Conservation (phyloP, 176 grass and related monocot species). For the Urochloa ruziziensis region DNA sequence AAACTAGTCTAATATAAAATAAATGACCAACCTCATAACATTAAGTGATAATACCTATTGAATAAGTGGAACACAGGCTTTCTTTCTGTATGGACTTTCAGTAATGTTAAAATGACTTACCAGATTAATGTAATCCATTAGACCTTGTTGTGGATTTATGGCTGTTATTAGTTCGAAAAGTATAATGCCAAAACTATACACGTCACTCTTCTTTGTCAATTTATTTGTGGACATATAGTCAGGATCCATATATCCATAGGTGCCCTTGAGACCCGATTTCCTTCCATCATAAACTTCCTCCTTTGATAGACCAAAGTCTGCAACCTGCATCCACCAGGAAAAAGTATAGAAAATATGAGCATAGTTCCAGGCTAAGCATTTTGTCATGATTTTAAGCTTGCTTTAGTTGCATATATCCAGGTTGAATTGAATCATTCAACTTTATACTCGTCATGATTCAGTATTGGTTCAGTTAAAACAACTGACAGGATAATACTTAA, state of each 20-base stretch:
- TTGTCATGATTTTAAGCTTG: neutral
- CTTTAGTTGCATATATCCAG: neutral
- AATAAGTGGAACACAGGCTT: neutral
- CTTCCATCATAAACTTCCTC: slow-evolving; percentile 86
- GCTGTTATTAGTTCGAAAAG: slow-evolving; percentile 93
- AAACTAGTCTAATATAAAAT: neutral
- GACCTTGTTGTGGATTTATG: slow-evolving; percentile 96
- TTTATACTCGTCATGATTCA: neutral
- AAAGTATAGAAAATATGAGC: slow-evolving; percentile 1
- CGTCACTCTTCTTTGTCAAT: slow-evolving; percentile 93
- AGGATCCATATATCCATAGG: slow-evolving; percentile 98
- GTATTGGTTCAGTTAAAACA: slow-evolving; percentile 34
- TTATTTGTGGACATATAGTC: slow-evolving; percentile 94
- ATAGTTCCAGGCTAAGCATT: slow-evolving; percentile 13
- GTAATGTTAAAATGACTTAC: slow-evolving; percentile 49
- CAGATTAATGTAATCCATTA: slow-evolving; percentile 93
- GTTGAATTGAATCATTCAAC: slow-evolving; percentile 10
- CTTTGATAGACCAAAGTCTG: slow-evolving; percentile 97
- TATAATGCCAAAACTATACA: slow-evolving; percentile 95
- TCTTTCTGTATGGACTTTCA: neutral
- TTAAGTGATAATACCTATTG: neutral
- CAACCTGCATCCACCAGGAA: slow-evolving; percentile 48
- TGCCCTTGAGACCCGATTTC: slow-evolving; percentile 89
- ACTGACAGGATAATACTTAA: slow-evolving; percentile 18
- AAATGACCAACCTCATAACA: neutral